phyloP scores from a whole-genome alignment of 2,329 filamentous ascomycete species.

The Moelleriella libera region DNA sequence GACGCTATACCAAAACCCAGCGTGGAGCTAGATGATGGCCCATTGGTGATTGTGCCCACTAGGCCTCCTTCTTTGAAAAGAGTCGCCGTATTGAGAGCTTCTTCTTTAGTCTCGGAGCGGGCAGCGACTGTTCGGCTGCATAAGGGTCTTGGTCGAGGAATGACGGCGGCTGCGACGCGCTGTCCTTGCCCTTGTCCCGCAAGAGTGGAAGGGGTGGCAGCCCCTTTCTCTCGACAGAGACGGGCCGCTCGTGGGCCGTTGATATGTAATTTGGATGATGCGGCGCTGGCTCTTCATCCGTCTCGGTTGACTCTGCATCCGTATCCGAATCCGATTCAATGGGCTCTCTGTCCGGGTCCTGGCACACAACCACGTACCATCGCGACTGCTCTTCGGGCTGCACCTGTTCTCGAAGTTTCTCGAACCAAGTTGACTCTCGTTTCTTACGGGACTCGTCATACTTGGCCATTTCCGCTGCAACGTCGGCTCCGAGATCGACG shows the following conservation, averaged over 20 bases:
- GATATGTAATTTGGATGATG: too few relatives aligned
- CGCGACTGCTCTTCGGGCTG: constrained; percentile 40
- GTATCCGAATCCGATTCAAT: constrained; percentile 4
- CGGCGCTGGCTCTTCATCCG: constrained; percentile 5
- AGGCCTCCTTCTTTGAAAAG: constrained; percentile 5
- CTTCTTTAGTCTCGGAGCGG: constrained; percentile 5
- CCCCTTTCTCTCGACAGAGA: neutral
- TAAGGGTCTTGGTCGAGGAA: constrained; percentile 4
- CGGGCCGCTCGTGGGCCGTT: neutral
- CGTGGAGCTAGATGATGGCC: too few relatives aligned
- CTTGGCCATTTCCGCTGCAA: constrained; percentile 38
- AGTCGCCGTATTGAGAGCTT: constrained; percentile 9
- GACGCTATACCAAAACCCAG: too few relatives aligned
- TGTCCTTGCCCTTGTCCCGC: neutral
- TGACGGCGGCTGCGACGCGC: neutral
- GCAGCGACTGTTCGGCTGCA: constrained; percentile 2
- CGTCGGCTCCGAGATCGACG: constrained; percentile 38
- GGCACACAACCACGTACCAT: constrained; percentile 51
- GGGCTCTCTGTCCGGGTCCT: constrained; percentile 32
- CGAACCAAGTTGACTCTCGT: constrained; percentile 34
- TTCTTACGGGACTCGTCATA: constrained; percentile 30
- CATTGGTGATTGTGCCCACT: too few relatives aligned
- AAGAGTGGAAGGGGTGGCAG: neutral
- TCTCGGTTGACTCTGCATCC: constrained; percentile 8
- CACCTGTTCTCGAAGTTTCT: constrained; percentile 40